Evolutionary conservation across 2,329 filamentous ascomycete genomes (phyloP).

Genomic region (Colletotrichum chrysophilum): DNA sequence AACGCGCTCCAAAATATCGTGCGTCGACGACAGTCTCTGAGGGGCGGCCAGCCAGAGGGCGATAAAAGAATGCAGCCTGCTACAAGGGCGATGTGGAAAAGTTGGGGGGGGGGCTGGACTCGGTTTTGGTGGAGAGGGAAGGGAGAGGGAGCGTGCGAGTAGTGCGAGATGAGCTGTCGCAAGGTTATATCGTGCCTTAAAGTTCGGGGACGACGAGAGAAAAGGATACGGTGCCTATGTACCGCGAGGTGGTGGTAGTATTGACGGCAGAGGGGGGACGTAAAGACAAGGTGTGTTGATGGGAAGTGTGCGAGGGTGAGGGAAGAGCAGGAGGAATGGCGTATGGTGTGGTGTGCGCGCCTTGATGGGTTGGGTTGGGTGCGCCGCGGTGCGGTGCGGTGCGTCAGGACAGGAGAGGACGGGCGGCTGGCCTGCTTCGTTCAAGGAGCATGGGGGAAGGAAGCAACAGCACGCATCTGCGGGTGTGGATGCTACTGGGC

Average conservation of each 20-base stretch:
- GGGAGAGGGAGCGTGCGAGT: background rate
- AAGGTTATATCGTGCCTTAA: conserved; percentile 23
- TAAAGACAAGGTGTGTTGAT: conserved; percentile 20
- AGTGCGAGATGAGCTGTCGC: conserved; percentile 20
- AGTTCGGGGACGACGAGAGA: conserved; percentile 11
- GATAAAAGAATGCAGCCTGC: conserved; percentile 15
- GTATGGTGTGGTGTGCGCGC: conserved; percentile 9
- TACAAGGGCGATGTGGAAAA: conserved; percentile 12
- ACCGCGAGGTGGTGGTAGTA: conserved; percentile 10
- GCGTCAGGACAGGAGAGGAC: conserved; percentile 17
- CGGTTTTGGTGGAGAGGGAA: background rate
- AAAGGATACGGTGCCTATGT: conserved; percentile 1
- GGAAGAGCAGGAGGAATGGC: conserved; percentile 13
- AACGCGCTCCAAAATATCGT: conserved; percentile 9
- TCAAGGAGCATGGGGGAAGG: conserved; percentile 1
- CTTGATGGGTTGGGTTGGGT: conserved; percentile 19
- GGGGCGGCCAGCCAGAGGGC: conserved; percentile 5
- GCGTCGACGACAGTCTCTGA: background rate
- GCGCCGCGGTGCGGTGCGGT: conserved; percentile 15
- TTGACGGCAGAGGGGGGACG: background rate
- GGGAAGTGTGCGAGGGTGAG: conserved; percentile 18
- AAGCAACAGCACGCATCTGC: background rate
- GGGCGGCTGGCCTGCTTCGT: conserved; percentile 4
- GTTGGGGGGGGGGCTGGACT: background rate
- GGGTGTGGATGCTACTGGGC: conserved; percentile 6